Conservation (phyloP, 1,284 basidiomycete species). For the Ganoderma resinaceum region DNA sequence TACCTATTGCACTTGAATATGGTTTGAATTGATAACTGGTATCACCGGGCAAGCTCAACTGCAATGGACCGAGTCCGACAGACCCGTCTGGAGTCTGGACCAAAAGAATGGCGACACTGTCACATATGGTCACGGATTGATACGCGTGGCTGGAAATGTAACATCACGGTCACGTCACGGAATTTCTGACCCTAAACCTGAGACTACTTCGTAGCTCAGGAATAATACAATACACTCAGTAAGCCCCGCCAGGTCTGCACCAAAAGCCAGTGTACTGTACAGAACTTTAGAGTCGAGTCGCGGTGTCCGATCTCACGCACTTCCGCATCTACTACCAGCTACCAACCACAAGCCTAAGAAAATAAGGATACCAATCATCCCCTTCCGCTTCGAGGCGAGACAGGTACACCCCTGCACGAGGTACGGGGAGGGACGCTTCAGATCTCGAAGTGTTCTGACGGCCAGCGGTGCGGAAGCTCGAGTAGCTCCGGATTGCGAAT, state of each 20-base stretch:
- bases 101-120: no score
- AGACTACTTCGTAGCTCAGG: no score
- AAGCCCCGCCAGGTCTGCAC: not conserved
- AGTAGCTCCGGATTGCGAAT: constrained; percentile 15
- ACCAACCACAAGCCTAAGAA: not conserved
- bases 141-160: no score
- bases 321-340: not conserved
- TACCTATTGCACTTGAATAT: no score
- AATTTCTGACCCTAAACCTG: no score
- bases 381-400: not conserved
- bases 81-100: no score
- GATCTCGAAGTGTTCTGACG: constrained; percentile 7
- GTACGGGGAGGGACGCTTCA: not conserved
- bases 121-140: no score
- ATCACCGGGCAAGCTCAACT: no score
- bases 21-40: no score
- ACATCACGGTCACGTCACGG: no score
- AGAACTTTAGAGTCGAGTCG: not conserved
- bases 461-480: constrained; percentile 6
- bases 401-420: not conserved
- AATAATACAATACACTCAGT: not conserved
- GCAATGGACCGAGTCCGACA: no score
- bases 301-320: not conserved
- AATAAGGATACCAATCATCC: not conserved
- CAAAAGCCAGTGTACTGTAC: not conserved